Evolutionary conservation across 1,284 basidiomycete species (phyloP), one percentile per base, ranked within the genome.

Genomic region (Mycosarcoma maydis): DNA sequence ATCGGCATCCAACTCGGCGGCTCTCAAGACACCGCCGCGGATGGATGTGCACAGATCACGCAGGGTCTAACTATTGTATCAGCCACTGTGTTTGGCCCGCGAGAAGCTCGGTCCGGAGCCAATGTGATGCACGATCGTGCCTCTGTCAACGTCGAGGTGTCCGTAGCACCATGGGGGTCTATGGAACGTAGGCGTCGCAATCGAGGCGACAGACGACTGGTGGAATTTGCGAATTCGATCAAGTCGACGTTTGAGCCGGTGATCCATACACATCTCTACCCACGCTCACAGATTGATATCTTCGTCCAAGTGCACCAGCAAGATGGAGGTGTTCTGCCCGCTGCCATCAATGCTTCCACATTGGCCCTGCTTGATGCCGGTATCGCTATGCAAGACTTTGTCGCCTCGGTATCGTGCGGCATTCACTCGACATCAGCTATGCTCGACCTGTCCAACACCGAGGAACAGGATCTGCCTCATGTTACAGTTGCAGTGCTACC

Each of bases 171-270:
- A 0, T 98, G 95, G 84, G 93, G 93, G 76, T 88, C 90, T 1
- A 88, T 88, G 14, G 90, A 92, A 67, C 85, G 91, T 46, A 85
- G 91, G 77, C 89, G 88, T 83, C 84, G 92, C 47, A 86, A 86
- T 13, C 86, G 89, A 59, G 90, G 47, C 9, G 68, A 78, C 27
- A 56, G 95, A 82, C 92, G 94, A 17, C 87, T 92, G 55, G 85
- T 92, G 57, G 95, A 98, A 83, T 86, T 97, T 60, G 91, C 90
- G 2, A 86, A 91, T 2, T 88, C 90, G 13, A 89, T 98, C 70
- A 90, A 92, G 83, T 90, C 92, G 33, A 97, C 95, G 0, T 98
- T 98, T 76, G 94, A 98, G 80, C 92, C 94, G 37, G 92, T 96
- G 48, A 87, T 98, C 34, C 91, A 94, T 80, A 90, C 90, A 2